A percentile compares a stretch with the other conserved stretches of the same genome.
phyloP scores from a whole-genome alignment of 371 early-diverging fungal genomes.

The Mucor irregularis region DNA sequence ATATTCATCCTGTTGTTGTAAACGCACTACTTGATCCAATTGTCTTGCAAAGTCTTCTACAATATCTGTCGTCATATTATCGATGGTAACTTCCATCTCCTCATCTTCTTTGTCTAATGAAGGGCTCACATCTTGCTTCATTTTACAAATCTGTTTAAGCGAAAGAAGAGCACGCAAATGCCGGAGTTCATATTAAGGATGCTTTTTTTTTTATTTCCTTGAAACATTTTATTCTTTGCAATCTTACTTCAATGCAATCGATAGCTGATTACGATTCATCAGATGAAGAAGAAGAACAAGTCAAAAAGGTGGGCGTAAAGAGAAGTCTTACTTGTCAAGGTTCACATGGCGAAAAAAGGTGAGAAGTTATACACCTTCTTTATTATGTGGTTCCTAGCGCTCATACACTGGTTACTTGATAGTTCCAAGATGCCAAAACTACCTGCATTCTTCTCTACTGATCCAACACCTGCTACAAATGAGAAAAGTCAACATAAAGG shows the following conservation, averaged over 20 bases:
- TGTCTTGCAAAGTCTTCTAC: conserved; percentile 44
- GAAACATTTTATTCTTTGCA: too few species aligned
- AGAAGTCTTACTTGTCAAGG: background rate
- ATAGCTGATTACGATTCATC: conserved; percentile 6
- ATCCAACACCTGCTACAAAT: background rate
- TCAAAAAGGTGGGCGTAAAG: background rate
- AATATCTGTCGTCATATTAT: conserved; percentile 14
- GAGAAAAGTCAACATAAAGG: conserved; percentile 13
- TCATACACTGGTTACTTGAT: too few species aligned
- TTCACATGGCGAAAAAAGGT: background rate
- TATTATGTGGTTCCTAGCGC: too few species aligned
- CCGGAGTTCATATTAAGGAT: too few species aligned
- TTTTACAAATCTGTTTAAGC: too few species aligned
- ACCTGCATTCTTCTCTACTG: conserved; percentile 2
- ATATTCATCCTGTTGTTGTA: conserved; percentile 13
- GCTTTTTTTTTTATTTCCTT: too few species aligned
- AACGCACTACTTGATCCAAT: conserved; percentile 29
- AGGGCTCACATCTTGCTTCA: too few species aligned
- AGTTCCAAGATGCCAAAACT: conserved; percentile 12
- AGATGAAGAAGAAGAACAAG: conserved; percentile 1
- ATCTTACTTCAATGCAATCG: too few species aligned
- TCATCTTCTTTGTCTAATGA: too few species aligned
- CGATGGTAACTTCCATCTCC: background rate
- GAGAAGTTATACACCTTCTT: too few species aligned
- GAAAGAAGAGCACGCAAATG: too few species aligned